A percentile compares a stretch with the other conserved stretches of the same genome.
phyloP scores from a whole-genome alignment of 192 early-diverging fungal genomes.

The Coemansia javaensis region DNA sequence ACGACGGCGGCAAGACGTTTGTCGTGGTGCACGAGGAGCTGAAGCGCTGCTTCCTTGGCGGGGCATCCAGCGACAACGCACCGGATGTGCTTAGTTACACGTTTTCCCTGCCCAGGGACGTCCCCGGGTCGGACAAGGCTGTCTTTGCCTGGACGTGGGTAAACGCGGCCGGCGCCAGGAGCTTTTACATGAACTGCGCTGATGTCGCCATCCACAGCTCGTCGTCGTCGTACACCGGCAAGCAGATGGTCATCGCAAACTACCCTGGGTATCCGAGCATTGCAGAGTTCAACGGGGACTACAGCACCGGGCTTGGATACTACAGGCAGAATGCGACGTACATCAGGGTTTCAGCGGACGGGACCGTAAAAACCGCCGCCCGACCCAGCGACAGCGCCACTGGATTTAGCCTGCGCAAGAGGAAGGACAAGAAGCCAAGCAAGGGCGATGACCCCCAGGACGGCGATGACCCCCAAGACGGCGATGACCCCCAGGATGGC shows the following conservation, averaged over 20 bases:
- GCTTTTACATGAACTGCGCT: no score
- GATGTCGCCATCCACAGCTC: conserved; percentile 22
- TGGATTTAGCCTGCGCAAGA: no score
- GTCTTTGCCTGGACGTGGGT: no score
- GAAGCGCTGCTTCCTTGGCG: conserved; percentile 41
- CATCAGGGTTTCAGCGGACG: no score
- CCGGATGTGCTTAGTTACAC: conserved; percentile 17
- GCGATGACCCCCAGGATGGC: no score
- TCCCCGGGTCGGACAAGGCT: conserved; percentile 45
- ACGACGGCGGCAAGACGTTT: conserved; percentile 54
- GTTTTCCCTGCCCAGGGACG: conserved; percentile 51
- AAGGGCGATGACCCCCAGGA: no score
- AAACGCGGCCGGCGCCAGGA: no score
- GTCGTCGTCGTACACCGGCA: conserved; percentile 30
- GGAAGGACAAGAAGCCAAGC: no score
- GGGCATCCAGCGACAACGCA: conserved; percentile 8
- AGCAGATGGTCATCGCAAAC: conserved; percentile 36
- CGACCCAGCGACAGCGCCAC: no score
- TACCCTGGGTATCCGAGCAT: conserved; percentile 46
- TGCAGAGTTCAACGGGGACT: conserved; percentile 47
- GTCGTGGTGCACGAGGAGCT: conserved; percentile 53
- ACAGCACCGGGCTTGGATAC: conserved; percentile 25
- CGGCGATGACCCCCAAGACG: no score
- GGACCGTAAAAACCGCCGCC: no score
- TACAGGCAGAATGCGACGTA: conserved; percentile 22